phyloP scores from a whole-genome alignment of 257 asterid species.

The Jasminum sambac region DNA sequence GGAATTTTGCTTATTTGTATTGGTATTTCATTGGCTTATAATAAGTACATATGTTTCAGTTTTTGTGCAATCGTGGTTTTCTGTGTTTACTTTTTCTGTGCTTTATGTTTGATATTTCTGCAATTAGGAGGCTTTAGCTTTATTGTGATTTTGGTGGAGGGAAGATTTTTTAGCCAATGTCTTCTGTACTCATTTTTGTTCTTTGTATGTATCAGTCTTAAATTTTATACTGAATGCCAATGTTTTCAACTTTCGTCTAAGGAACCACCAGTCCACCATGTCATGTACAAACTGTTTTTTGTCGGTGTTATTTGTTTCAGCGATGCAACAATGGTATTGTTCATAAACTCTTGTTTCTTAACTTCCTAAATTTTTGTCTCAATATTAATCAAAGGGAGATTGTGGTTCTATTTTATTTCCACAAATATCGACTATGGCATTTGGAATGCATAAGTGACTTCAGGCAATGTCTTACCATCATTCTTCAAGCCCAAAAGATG shows the following conservation, averaged over 20 bases:
- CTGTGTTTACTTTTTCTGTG: neutral
- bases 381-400: neutral
- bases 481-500: conserved; percentile 2
- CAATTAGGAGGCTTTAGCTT: neutral
- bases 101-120: neutral
- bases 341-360: neutral
- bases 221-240: neutral
- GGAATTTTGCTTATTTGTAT: neutral
- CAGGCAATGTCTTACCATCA: neutral
- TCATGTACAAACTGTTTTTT: neutral
- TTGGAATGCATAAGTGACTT: neutral
- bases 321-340: neutral
- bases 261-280: neutral
- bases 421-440: neutral
- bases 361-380: neutral
- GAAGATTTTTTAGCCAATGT: neutral
- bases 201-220: neutral
- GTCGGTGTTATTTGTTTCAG: neutral
- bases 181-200: neutral
- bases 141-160: neutral
- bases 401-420: neutral
- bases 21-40: neutral
- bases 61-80: neutral
- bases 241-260: neutral
- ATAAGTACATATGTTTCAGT: neutral